Percentiles rank a stretch among this genome's conserved stretches.
Evolutionary conservation across 768 basidiomycete genomes (phyloP).

Genomic region (Zangia roseola): DNA sequence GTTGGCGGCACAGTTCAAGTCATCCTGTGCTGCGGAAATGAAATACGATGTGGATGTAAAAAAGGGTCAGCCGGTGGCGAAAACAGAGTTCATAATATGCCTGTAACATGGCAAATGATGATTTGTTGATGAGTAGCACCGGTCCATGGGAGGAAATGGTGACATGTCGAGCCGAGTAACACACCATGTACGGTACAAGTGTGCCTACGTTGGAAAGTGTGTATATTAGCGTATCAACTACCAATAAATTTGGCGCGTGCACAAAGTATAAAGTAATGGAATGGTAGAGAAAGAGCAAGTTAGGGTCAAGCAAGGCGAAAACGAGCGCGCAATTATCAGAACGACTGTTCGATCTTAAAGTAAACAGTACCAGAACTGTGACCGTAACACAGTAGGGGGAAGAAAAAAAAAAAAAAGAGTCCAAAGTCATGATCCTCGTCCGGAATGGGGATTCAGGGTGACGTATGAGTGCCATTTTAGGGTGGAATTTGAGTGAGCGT

Average conservation of each 20-base stretch:
- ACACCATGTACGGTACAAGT: no score
- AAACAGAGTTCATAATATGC: no score
- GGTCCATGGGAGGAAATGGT: no score
- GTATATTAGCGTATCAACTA: constrained; percentile 19
- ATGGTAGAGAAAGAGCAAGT: neutral
- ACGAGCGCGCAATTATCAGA: constrained; percentile 23
- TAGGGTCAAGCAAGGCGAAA: neutral
- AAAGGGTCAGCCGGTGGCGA: no score
- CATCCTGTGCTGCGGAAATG: constrained; percentile 1
- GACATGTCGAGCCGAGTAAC: no score
- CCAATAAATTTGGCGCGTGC: constrained; percentile 13
- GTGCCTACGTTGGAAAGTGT: no score
- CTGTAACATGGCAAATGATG: no score
- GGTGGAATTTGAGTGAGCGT: constrained; percentile 19
- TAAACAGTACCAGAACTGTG: constrained; percentile 3
- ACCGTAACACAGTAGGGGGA: no score
- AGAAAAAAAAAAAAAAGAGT: no score
- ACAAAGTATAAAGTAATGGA: neutral
- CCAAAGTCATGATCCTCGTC: constrained; percentile 32
- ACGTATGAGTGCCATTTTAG: constrained; percentile 29
- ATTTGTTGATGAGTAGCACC: no score
- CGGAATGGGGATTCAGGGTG: constrained; percentile 9
- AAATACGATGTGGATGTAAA: no score
- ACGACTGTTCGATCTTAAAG: constrained; percentile 13
- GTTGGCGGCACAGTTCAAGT: no score